A percentile compares a stretch with the other conserved stretches of the same genome.
phyloP scores from a whole-genome alignment of 1,284 basidiomycete species.

The Cerioporus squamosus region DNA sequence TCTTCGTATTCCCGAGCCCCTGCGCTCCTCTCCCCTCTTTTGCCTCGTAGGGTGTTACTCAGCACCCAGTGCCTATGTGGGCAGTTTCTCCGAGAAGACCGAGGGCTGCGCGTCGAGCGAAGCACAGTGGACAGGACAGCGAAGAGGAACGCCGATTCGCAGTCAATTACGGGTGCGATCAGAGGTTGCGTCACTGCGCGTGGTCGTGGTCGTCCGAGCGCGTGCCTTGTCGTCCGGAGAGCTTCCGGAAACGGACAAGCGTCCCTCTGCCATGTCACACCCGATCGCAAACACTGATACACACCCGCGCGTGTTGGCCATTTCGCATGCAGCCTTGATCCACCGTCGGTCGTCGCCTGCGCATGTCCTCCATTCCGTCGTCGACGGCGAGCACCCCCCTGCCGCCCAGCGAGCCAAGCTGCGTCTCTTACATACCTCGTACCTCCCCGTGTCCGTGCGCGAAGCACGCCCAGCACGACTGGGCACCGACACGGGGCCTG shows the following conservation, averaged over 20 bases:
- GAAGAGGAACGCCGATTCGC: constrained; percentile 16
- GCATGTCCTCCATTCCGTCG: too few relatives aligned
- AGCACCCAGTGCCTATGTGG: not conserved
- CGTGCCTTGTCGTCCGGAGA: constrained; percentile 17
- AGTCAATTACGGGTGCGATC: constrained; percentile 16
- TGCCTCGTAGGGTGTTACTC: too few relatives aligned
- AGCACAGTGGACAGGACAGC: not conserved
- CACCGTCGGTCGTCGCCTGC: too few relatives aligned
- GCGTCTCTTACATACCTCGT: constrained; percentile 16
- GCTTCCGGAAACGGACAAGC: constrained; percentile 13
- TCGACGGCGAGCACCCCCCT: too few relatives aligned
- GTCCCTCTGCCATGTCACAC: constrained; percentile 2
- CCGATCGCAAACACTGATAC: constrained; percentile 12
- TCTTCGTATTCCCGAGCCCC: constrained; percentile 3
- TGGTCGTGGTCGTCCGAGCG: constrained; percentile 2
- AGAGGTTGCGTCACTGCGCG: constrained; percentile 24
- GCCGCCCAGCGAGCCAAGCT: not conserved
- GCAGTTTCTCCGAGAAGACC: not conserved
- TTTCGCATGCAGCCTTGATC: too few relatives aligned
- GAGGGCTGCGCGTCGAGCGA: not conserved
- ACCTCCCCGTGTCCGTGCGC: constrained; percentile 9
- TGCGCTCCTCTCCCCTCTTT: not conserved
- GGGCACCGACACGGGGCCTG: constrained; percentile 6
- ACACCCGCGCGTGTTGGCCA: too few relatives aligned
- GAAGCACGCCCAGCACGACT: constrained; percentile 1